Evolutionary conservation across 2,329 filamentous ascomycete species (phyloP), one percentile per base, ranked within the genome.

Genomic region (Trichocomaceae sp.): DNA sequence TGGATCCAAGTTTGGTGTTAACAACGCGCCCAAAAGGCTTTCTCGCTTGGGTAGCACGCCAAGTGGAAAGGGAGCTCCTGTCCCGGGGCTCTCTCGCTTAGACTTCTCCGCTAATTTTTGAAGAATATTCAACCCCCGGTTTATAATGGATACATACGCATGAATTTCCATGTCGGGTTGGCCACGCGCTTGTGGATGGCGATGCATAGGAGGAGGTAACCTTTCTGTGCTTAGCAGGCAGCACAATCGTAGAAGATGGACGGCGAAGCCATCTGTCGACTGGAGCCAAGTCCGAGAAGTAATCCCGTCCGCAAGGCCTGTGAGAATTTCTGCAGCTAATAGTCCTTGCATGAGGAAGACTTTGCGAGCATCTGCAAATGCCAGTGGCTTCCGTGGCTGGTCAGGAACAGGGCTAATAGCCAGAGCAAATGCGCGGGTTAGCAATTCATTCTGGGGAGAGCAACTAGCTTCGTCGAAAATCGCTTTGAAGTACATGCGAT

Each of bases 341-440:
- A 97, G 82, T 1, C 90, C 91, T 72, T 99, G 93, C 80, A 95
- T 93, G 10, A 99, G 75, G 64, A 90, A 86, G 0, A 93, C 87
- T 70, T 95, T 96, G 55, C 93, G 84, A 3, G 83, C 83, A 67
- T 96, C 90, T 5, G 93, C 82, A 5, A 90, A 79, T 0, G 84
- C 81, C 0, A 87, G 73, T 23, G 85, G 69, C 56, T 81, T 80
- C 2, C 81, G 77, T 15, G 81, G 79, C 37, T 79, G 79, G 42
- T 92, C 88, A 0, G 93, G 93, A 33, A 97, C 78, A 0, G 91
- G 84, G 6, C 88, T 88, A 54, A 97, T 87, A 1, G 91, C 87
- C 17, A 99, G 79, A 3, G 83, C 90, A 70, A 99, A 97, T 0
- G 90, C 83, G 56, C 87, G 84, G 0, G 91, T 96, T 4, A 97